Evolutionary conservation across 345 rosid species (phyloP).

Genomic region (Linum lewisii): DNA sequence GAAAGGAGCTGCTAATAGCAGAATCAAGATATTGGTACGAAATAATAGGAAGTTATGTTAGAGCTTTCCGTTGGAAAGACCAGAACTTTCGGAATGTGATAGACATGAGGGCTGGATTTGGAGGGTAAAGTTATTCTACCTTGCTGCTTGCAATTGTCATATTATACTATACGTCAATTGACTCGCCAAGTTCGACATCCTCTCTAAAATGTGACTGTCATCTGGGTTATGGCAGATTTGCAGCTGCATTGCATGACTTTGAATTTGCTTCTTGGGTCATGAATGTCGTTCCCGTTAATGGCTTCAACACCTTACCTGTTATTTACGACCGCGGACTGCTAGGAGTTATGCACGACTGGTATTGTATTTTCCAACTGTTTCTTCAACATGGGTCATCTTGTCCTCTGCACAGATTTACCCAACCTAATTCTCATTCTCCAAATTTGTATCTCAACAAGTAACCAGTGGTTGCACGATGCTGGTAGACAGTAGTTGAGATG

Average conservation of each 20-base stretch:
- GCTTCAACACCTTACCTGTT: slow-evolving; percentile 60
- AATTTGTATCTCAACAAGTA: no score
- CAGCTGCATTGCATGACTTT: slow-evolving; percentile 46
- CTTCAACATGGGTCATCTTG: not conserved
- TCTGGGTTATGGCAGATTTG: slow-evolving; percentile 33
- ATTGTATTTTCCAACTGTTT: slow-evolving; percentile 10
- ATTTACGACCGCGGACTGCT: slow-evolving; percentile 57
- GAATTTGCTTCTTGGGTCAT: slow-evolving; percentile 53
- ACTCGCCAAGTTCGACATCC: no score
- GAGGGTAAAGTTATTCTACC: slow-evolving; percentile 36
- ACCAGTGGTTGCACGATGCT: no score
- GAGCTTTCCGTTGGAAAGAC: slow-evolving; percentile 46
- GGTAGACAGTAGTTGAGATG: no score
- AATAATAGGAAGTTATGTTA: slow-evolving; percentile 37
- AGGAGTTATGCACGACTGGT: slow-evolving; percentile 70
- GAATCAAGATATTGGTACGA: slow-evolving; percentile 55
- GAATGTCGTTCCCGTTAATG: slow-evolving; percentile 50
- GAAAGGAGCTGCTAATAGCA: slow-evolving; percentile 52
- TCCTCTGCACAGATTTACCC: no score
- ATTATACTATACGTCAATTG: no score
- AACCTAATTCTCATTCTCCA: no score
- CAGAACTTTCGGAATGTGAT: slow-evolving; percentile 43
- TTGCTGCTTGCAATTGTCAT: no score
- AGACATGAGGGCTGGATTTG: slow-evolving; percentile 66
- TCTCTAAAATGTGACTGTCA: no score